Evolutionary conservation across 225 moss, liverwort and hornwort genomes (phyloP).

Genomic region (Thuidium tamariscinum): DNA sequence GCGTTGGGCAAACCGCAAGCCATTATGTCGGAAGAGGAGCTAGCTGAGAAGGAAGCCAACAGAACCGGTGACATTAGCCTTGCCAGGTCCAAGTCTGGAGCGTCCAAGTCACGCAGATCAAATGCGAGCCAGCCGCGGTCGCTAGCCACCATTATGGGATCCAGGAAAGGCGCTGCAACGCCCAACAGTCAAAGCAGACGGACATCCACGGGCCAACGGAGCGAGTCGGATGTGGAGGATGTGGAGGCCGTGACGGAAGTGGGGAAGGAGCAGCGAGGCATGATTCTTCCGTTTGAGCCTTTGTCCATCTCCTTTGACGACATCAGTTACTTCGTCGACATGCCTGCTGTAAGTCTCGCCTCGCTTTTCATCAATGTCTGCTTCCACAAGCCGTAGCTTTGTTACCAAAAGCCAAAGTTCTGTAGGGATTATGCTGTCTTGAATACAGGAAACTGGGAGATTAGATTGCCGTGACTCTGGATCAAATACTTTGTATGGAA

Average conservation of each 20-base stretch:
- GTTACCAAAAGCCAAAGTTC: not conserved
- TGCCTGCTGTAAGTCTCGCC: constrained; percentile 27
- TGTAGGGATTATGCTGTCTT: not conserved
- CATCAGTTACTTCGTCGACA: constrained; percentile 42
- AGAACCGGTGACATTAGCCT: not conserved
- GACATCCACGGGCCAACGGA: not conserved
- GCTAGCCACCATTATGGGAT: constrained; percentile 1
- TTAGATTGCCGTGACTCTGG: not conserved
- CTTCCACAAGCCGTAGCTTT: not conserved
- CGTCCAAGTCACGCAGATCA: not conserved
- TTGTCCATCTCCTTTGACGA: constrained; percentile 42
- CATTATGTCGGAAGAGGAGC: constrained; percentile 39
- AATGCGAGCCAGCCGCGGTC: not conserved
- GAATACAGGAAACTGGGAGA: not conserved
- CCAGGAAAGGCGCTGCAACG: not conserved
- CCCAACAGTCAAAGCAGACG: not conserved
- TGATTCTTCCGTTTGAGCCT: constrained; percentile 40
- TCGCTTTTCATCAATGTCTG: not conserved
- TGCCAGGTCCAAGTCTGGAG: not conserved
- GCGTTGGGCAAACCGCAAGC: constrained; percentile 45
- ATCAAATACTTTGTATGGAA: not conserved
- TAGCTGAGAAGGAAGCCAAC: constrained; percentile 35
- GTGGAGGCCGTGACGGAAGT: not conserved
- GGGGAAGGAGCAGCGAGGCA: constrained; percentile 11
- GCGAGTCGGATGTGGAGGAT: constrained; percentile 12